Evolutionary conservation across 1,284 basidiomycete species (phyloP).

Genomic region (Rhodofomes roseus): DNA sequence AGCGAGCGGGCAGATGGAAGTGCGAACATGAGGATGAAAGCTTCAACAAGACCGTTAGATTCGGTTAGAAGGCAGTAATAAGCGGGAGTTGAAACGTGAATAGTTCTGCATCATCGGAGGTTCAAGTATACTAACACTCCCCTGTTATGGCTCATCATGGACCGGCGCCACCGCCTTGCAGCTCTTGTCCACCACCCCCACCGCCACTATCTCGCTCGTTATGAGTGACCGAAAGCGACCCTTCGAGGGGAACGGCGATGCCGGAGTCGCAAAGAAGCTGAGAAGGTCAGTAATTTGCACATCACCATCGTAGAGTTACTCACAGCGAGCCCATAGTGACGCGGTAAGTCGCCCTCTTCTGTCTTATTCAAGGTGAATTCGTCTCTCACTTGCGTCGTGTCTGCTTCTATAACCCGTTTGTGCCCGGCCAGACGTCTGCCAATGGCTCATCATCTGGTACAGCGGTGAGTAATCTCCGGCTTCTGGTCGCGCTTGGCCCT

Average conservation of each 20-base stretch:
- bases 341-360: constrained; percentile 55
- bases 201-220: not conserved
- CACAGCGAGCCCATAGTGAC: constrained; percentile 40
- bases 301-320: constrained; percentile 5
- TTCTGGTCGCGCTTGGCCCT: too few relatives aligned
- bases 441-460: constrained; percentile 40
- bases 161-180: too few relatives aligned
- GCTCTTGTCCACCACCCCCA: not conserved
- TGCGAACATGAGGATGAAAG: constrained; percentile 24
- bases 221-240: constrained; percentile 37
- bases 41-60: not conserved
- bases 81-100: not conserved
- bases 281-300: constrained; percentile 52
- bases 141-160: too few relatives aligned
- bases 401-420: constrained; percentile 65
- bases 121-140: too few relatives aligned
- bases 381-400: constrained; percentile 39
- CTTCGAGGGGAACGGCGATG: constrained; percentile 43
- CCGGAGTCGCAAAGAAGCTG: constrained; percentile 53
- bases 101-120: too few relatives aligned
- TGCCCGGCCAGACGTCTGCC: constrained; percentile 47
- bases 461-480: constrained; percentile 46
- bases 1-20: constrained; percentile 28
- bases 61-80: not conserved
- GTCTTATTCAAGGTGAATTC: constrained; percentile 66